Conservation (phyloP, 73 alveolate species). For the Breviolum minutum region DNA sequence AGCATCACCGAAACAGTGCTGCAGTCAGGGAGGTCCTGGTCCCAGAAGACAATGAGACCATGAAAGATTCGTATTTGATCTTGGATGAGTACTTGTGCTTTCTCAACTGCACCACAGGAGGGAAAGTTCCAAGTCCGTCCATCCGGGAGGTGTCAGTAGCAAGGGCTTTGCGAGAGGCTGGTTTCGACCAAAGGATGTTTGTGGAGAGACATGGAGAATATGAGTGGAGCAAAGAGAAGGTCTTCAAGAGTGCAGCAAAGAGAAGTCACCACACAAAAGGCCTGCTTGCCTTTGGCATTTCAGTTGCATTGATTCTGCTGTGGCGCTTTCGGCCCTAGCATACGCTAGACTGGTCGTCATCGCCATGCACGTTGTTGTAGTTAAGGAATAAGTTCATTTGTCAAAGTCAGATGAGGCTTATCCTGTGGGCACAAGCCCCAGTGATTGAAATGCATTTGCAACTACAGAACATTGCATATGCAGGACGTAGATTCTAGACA, state of each 20-base stretch:
- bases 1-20: not conserved
- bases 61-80: slow-evolving; percentile 69
- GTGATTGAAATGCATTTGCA: no score
- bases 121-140: slow-evolving; percentile 31
- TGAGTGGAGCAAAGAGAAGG: slow-evolving; percentile 78
- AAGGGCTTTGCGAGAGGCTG: slow-evolving; percentile 22
- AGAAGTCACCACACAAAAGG: no score
- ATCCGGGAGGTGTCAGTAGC: slow-evolving; percentile 49
- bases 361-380: not conserved
- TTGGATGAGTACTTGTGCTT: slow-evolving; percentile 55
- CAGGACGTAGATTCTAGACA: not conserved
- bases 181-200: slow-evolving; percentile 95
- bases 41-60: slow-evolving; percentile 44
- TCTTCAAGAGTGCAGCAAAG: not conserved
- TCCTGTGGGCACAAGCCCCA: not conserved
- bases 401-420: not conserved
- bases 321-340: not conserved
- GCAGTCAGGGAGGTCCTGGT: slow-evolving; percentile 1
- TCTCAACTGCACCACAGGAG: slow-evolving; percentile 70
- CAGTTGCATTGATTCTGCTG: slow-evolving; percentile 4
- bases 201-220: slow-evolving; percentile 32
- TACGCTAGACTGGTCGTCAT: not conserved
- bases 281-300: not conserved
- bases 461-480: not conserved
- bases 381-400: not conserved